phyloP scores from a whole-genome alignment of 2,329 filamentous ascomycete genomes.

The Decorospora gaudefroyi region DNA sequence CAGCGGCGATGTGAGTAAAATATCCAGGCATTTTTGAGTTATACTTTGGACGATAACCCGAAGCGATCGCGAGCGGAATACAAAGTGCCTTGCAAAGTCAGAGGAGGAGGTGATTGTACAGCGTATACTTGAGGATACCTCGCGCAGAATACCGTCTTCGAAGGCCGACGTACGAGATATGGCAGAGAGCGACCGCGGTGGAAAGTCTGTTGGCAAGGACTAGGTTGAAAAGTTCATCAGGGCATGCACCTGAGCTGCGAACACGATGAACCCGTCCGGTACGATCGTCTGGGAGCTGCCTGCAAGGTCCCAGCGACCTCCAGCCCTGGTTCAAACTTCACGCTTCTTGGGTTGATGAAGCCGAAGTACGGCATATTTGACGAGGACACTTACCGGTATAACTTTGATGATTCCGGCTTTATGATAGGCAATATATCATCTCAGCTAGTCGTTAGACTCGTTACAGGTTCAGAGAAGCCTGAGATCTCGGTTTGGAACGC shows the following conservation, averaged over 20 bases:
- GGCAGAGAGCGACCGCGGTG: constrained; percentile 8
- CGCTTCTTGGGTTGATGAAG: too few species aligned
- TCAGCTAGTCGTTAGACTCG: too few species aligned
- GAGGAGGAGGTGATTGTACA: constrained; percentile 19
- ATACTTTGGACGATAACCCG: too few species aligned
- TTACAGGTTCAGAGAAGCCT: too few species aligned
- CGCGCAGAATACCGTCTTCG: not conserved
- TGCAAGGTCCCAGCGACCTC: constrained; percentile 14
- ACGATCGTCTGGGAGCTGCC: constrained; percentile 16
- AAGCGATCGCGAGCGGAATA: constrained; percentile 18
- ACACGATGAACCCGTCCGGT: constrained; percentile 9
- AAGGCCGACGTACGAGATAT: constrained; percentile 1
- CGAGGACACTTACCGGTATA: too few species aligned
- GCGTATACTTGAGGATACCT: constrained; percentile 10
- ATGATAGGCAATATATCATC: too few species aligned
- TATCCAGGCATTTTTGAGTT: too few species aligned
- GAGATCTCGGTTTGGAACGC: too few species aligned
- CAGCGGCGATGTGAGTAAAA: too few species aligned
- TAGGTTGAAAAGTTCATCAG: constrained; percentile 19
- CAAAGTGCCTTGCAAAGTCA: constrained; percentile 15
- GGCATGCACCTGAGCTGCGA: constrained; percentile 13
- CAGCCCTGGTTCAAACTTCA: too few species aligned
- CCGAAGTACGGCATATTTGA: too few species aligned
- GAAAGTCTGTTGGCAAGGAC: constrained; percentile 11
- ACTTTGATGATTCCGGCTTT: too few species aligned